These are phyloP conservation scores for Ophiostoma himal-ulmi DNA, from an alignment of 2,329 filamentous ascomycete genomes.

Conservation along the genomic window DNA sequence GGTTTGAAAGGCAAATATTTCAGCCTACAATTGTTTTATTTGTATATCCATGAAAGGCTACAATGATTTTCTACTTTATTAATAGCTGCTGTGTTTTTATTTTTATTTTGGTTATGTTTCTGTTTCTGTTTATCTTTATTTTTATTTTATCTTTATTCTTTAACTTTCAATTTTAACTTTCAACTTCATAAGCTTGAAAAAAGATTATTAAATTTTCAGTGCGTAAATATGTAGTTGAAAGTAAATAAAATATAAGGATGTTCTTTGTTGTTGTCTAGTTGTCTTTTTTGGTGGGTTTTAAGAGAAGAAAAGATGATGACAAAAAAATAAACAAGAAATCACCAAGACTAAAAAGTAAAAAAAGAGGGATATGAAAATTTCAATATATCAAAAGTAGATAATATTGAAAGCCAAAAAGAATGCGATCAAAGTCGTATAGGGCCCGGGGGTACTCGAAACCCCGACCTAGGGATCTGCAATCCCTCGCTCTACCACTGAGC, in stretches of 20 bases:
- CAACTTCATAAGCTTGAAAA: too few relatives aligned
- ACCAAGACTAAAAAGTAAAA: background rate
- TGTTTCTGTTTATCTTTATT: background rate
- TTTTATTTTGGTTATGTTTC: background rate
- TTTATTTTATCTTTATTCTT: background rate
- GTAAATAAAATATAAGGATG: too few relatives aligned
- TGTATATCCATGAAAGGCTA: background rate
- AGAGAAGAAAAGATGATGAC: background rate
- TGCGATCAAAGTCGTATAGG: background rate
- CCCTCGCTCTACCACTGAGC: conserved; percentile 15
- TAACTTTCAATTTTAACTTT: too few relatives aligned
- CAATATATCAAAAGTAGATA: background rate
- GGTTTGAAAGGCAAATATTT: background rate
- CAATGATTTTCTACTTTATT: background rate
- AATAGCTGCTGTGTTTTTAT: too few relatives aligned
- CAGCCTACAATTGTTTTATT: background rate
- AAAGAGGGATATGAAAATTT: background rate
- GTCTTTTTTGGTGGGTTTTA: too few relatives aligned
- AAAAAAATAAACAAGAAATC: too few relatives aligned
- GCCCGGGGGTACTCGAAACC: conserved; percentile 12
- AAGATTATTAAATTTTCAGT: too few relatives aligned
- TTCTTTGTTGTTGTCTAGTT: too few relatives aligned
- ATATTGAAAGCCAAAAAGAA: background rate
- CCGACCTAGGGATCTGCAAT: conserved; percentile 15
- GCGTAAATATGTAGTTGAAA: too few relatives aligned